These are phyloP conservation scores for Nemania serpens DNA, from an alignment of 2,329 filamentous ascomycete species.

Conservation along the genomic window DNA sequence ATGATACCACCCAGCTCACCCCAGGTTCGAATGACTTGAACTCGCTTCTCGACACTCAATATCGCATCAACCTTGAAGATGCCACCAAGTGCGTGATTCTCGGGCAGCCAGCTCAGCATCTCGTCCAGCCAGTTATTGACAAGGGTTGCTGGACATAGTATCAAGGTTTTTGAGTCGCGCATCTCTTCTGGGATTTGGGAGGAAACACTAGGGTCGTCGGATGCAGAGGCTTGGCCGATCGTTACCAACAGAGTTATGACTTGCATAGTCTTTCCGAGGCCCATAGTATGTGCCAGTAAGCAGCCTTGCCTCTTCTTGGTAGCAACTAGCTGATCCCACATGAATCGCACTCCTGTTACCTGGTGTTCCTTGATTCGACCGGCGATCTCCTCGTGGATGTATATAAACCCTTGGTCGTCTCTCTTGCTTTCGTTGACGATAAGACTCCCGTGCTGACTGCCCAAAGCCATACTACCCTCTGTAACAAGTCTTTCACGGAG, in stretches of 20 bases:
- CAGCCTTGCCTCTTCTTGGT: constrained; percentile 69
- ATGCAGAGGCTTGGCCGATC: constrained; percentile 68
- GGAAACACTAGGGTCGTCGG: constrained; percentile 58
- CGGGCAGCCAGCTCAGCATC: constrained; percentile 69
- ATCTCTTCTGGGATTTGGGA: constrained; percentile 72
- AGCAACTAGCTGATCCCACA: constrained; percentile 83
- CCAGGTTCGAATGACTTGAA: constrained; percentile 62
- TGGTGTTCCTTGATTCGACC: constrained; percentile 77
- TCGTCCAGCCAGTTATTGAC: constrained; percentile 86
- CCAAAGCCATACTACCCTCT: constrained; percentile 45
- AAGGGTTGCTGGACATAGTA: constrained; percentile 76
- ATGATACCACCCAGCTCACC: constrained; percentile 69
- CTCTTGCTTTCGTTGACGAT: constrained; percentile 71
- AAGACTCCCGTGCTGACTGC: constrained; percentile 51
- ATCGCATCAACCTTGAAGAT: constrained; percentile 60
- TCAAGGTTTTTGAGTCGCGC: constrained; percentile 64
- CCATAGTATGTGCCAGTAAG: constrained; percentile 87
- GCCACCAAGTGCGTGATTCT: constrained; percentile 55
- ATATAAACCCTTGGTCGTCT: constrained; percentile 64
- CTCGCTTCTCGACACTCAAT: constrained; percentile 45
- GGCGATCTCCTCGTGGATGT: constrained; percentile 67
- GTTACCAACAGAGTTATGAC: constrained; percentile 81
- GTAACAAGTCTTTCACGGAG: constrained; percentile 49
- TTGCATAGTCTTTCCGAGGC: constrained; percentile 91
- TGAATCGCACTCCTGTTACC: constrained; percentile 78